phyloP scores from a whole-genome alignment of 2,329 filamentous ascomycete species.

The Aspergillus alliaceus region DNA sequence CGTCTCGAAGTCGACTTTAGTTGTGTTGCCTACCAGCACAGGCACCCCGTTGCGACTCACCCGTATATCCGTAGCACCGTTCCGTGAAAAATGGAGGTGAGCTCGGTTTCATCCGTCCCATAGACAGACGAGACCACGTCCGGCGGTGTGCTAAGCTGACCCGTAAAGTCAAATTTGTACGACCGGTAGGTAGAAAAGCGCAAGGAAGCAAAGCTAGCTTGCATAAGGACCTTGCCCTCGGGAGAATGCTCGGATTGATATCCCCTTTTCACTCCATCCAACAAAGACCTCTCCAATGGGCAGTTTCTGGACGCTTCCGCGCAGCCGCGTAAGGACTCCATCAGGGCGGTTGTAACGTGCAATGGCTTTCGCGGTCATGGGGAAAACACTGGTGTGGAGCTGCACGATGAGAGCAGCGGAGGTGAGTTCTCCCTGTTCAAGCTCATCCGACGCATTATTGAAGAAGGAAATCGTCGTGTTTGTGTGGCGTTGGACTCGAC shows the following conservation, averaged over 20 bases:
- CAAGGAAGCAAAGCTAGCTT: constrained; percentile 33
- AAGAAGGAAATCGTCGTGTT: constrained; percentile 33
- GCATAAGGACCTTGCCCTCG: constrained; percentile 37
- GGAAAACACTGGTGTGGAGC: constrained; percentile 26
- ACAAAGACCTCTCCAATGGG: constrained; percentile 39
- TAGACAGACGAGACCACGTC: constrained; percentile 34
- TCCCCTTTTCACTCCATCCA: constrained; percentile 38
- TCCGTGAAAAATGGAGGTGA: constrained; percentile 39
- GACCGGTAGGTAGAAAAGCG: constrained; percentile 42
- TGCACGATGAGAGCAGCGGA: constrained; percentile 34
- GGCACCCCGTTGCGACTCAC: constrained; percentile 21
- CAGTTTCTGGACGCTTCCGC: constrained; percentile 37
- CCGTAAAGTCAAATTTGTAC: constrained; percentile 40
- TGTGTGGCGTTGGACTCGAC: constrained; percentile 29
- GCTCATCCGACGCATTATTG: constrained; percentile 37
- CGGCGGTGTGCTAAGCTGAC: constrained; percentile 33
- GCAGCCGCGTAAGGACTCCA: constrained; percentile 31
- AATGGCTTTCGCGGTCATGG: constrained; percentile 31
- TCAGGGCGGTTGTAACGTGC: constrained; percentile 37
- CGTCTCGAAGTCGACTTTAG: constrained; percentile 40
- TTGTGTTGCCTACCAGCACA: constrained; percentile 25
- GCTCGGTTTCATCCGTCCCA: constrained; percentile 22
- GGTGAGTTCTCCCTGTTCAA: constrained; percentile 23
- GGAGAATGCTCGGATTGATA: constrained; percentile 37
- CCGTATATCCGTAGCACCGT: constrained; percentile 49